Evolutionary conservation across 176 grass and related monocot species (phyloP), one percentile per base, ranked within the genome.

Genomic region (Oryza glumipatula): DNA sequence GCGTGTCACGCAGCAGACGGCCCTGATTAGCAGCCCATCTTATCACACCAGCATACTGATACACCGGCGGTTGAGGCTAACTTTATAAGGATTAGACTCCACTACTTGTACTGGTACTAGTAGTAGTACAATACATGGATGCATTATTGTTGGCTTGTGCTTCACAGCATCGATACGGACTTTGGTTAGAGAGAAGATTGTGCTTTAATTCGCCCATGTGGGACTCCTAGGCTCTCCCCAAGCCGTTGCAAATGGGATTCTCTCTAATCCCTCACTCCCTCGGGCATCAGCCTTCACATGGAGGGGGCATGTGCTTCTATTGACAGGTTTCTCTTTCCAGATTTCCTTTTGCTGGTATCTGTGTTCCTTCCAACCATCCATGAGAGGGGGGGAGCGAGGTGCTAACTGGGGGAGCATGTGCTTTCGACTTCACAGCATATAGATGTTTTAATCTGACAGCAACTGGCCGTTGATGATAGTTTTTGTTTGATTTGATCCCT

Each of bases 191-290:
- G 74, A 36, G n/a, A 91, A 76, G 80, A 87, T 65, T 76, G 70
- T 66, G 89, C 81, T 76, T 84, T 87, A 87, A 91, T 84, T 84
- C 47, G 64, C 76, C 81, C 85, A 87, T 87, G 85, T 87, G 88
- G 58, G 14, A 21, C 19, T n/a, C 24, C 83, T 67, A 24, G 64
- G 14, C 52, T 23, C 70, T 12, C 77, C 14, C 16, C 35, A 78
- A 26, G 14, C 74, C 36, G 54, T 9, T 38, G 17, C 79, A 70
- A 45, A 83, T 71, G 21, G n/a, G n/a, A 63, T 80, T 56, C 83
- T 90, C 84, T 46, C 84, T 68, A 35, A 74, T 68, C 60, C 68
- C 67, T 70, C 45, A 28, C 79, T 76, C 56, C 67, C 82, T 87
- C 81, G 70, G 80, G 65, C 89, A 84, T 58, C 81, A 87, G 68